phyloP scores from a whole-genome alignment of 2,329 filamentous ascomycete species.

The Xylaria sp. region DNA sequence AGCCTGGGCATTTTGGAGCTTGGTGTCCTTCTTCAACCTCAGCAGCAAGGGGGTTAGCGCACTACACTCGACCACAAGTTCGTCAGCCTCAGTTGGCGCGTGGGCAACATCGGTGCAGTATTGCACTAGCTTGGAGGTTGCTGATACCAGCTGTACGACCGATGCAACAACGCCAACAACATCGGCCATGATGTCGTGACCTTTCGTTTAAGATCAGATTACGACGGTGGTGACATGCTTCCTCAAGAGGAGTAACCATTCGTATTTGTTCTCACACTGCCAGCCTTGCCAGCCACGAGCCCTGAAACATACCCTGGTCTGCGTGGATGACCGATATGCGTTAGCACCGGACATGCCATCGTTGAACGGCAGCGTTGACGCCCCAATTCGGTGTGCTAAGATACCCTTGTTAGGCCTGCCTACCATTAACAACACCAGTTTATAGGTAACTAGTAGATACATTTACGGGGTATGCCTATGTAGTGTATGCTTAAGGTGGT shows the following conservation, averaged over 20 bases:
- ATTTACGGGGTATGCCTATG: not conserved
- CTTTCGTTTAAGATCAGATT: constrained; percentile 1
- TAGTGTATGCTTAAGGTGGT: not conserved
- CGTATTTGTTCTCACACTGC: not conserved
- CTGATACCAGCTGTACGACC: constrained; percentile 19
- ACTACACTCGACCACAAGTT: constrained; percentile 16
- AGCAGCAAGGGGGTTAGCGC: constrained; percentile 9
- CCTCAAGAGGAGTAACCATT: constrained; percentile 4
- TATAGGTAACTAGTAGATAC: not conserved
- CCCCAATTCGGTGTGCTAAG: not conserved
- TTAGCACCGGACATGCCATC: not conserved
- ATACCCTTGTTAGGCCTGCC: not conserved
- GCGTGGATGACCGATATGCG: constrained; percentile 1
- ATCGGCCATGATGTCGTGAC: constrained; percentile 14
- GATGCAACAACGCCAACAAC: constrained; percentile 17
- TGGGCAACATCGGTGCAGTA: constrained; percentile 22
- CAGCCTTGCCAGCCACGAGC: not conserved
- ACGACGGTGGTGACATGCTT: not conserved
- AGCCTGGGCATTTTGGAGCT: constrained; percentile 12
- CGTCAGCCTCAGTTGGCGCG: constrained; percentile 12
- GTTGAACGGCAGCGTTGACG: not conserved
- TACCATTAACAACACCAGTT: not conserved
- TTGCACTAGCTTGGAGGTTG: constrained; percentile 18
- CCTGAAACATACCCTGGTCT: constrained; percentile 15
- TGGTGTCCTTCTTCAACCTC: constrained; percentile 26